phyloP scores from a whole-genome alignment of 2,329 filamentous ascomycete genomes.

The Akanthomyces dipterigenus region DNA sequence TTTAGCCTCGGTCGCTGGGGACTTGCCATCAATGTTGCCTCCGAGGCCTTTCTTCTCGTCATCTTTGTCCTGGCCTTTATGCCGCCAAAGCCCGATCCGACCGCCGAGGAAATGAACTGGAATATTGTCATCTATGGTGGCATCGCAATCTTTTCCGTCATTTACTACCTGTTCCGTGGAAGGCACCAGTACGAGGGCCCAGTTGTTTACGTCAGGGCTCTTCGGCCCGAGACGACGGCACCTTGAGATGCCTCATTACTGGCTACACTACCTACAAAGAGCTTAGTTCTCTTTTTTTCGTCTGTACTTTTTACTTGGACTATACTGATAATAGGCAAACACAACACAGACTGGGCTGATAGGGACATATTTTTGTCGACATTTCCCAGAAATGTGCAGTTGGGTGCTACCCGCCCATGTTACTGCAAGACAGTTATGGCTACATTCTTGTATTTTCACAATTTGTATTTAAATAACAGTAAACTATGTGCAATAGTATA shows the following conservation, averaged over 20 bases:
- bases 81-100: constrained; percentile 31
- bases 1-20: constrained; percentile 34
- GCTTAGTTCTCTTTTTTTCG: not conserved
- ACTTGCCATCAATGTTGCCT: constrained; percentile 34
- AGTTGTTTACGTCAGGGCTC: constrained; percentile 13
- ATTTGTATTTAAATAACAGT: not conserved
- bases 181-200: constrained; percentile 14
- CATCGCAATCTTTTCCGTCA: constrained; percentile 30
- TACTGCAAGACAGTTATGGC: too few species aligned
- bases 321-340: too few species aligned
- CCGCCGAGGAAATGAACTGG: constrained; percentile 42
- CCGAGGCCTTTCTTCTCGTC: constrained; percentile 37
- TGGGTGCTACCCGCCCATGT: too few species aligned
- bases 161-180: constrained; percentile 30
- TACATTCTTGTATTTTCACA: too few species aligned
- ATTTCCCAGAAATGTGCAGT: too few species aligned
- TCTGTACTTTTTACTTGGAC: not conserved
- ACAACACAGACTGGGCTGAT: too few species aligned
- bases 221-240: not conserved
- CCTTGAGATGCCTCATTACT: not conserved
- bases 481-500: not conserved
- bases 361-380: too few species aligned
- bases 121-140: constrained; percentile 36
- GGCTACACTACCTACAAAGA: not conserved
- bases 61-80: constrained; percentile 44